Conservation (phyloP, 495 filamentous ascomycete species). For the Pyronema omphalodes region DNA sequence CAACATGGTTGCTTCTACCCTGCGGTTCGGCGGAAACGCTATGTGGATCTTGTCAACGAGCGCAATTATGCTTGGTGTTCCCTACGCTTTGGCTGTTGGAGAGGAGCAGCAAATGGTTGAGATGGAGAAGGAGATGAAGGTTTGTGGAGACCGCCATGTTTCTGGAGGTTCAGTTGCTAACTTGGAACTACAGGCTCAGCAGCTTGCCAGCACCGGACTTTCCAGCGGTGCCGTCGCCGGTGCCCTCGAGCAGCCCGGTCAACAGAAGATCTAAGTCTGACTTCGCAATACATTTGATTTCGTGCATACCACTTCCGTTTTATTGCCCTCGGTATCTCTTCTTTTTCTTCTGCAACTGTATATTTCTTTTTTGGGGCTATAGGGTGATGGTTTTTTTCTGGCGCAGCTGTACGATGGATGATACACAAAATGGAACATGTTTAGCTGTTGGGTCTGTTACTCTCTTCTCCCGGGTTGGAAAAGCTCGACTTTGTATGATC, state of each 20-base stretch:
- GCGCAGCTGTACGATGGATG: not conserved
- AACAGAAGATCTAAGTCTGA: not conserved
- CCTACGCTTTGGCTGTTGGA: slow-evolving; percentile 75
- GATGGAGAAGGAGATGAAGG: slow-evolving; percentile 92
- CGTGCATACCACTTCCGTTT: not conserved
- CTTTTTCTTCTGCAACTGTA: not conserved
- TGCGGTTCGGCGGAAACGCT: slow-evolving; percentile 58
- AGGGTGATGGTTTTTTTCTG: not conserved
- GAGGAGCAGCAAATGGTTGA: slow-evolving; percentile 92
- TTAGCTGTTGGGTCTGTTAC: not conserved
- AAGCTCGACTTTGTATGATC: not conserved
- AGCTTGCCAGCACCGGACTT: slow-evolving; percentile 4
- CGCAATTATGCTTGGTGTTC: slow-evolving; percentile 75
- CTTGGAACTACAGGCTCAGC: not conserved
- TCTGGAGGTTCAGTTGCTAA: not conserved
- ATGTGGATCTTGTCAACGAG: slow-evolving; percentile 77
- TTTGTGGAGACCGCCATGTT: slow-evolving; percentile 23
- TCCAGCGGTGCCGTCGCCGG: not conserved
- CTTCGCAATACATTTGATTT: not conserved
- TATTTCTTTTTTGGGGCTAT: not conserved
- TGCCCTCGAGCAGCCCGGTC: not conserved
- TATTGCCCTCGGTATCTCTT: not conserved
- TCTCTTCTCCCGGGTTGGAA: not conserved
- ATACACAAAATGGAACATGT: slow-evolving; percentile 1
- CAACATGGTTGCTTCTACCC: slow-evolving; percentile 39